phyloP scores from a whole-genome alignment of 192 early-diverging fungal genomes.

The Lunasporangiospora selenospora region DNA sequence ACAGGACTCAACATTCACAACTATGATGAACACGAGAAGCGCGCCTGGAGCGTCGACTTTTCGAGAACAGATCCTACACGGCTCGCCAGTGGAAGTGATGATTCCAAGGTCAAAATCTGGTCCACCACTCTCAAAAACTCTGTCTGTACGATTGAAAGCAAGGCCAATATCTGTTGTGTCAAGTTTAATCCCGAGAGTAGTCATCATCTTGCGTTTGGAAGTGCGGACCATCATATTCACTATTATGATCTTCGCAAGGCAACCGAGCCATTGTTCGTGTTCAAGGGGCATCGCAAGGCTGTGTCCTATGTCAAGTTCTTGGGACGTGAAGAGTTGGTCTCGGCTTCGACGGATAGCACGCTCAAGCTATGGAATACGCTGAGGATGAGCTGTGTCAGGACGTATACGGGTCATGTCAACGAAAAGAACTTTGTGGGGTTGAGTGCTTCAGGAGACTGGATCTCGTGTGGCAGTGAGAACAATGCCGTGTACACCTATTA shows the following conservation, averaged over 20 bases:
- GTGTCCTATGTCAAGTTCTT: constrained; percentile 95
- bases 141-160: constrained; percentile 81
- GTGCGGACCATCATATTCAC: constrained; percentile 92
- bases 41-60: constrained; percentile 94
- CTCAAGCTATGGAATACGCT: constrained; percentile 85
- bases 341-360: constrained; percentile 92
- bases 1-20: constrained; percentile 65
- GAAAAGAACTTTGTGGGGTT: constrained; percentile 99
- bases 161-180: constrained; percentile 93
- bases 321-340: constrained; percentile 79
- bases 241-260: constrained; percentile 89
- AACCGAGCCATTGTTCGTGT: constrained; percentile 69
- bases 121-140: constrained; percentile 74
- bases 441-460: constrained; percentile 82
- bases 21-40: constrained; percentile 92
- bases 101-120: constrained; percentile 91
- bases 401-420: constrained; percentile 87
- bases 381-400: constrained; percentile 61
- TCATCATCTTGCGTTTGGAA: constrained; percentile 86
- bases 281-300: constrained; percentile 90
- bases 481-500: constrained; percentile 91
- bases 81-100: constrained; percentile 92
- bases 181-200: constrained; percentile 84
- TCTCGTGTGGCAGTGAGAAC: constrained; percentile 93
- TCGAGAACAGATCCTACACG: constrained; percentile 75